Base-by-base conservation (phyloP, 768 basidiomycete genomes). In the Suillus spraguei region DNA sequence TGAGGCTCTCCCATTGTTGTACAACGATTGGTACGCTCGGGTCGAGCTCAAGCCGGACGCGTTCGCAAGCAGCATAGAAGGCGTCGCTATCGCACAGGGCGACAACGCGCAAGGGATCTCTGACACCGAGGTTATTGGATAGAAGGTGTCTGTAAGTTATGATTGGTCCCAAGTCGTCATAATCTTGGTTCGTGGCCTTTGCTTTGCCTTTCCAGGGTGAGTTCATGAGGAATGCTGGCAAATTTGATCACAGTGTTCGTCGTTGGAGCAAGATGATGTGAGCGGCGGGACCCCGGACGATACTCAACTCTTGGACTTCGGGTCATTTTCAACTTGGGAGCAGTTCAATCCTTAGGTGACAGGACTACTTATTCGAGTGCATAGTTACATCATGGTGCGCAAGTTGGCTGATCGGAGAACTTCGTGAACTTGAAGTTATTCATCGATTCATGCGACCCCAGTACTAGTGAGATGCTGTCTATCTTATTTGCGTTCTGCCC, bases 71-170 rank as follows among this genome's bases (percentile, higher is more conserved):
- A 14, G 84, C 85, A 73, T 90, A 93, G 71, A 90, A 95, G 0
- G 90, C 92, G 77, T 92, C 92, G 74, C 88, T 92, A 71, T 98
- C 95, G 73, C 94, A 95, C 50, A 97, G 88, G 0, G 94, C 95
- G 42, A 98, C 82, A 52, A 91, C 90, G 13, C 95, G 87, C 2
- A 95, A 78, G 1, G 92, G 92, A 72, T 94, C 91, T 68, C 80
- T 83, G 44, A 86, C 84, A 22, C 89, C 90, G 17, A 88, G 83
- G 66, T 83, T 87, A 35, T 85, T 83, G 1, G 89, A 86, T 47
- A 87, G 81, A 13, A 94, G 69, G 68, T 94, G 92, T 11, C 92
- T 84, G 74, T 94, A 95, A 7, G 93, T 94, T 64, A 95, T 88
- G 2, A 72, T 74, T 14, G 88, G 90, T 65, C 80, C 77, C 61